Percentiles rank a stretch among this genome's conserved stretches.
phyloP scores from a whole-genome alignment of 2,329 filamentous ascomycete genomes.

The Pseudocercospora cruenta region DNA sequence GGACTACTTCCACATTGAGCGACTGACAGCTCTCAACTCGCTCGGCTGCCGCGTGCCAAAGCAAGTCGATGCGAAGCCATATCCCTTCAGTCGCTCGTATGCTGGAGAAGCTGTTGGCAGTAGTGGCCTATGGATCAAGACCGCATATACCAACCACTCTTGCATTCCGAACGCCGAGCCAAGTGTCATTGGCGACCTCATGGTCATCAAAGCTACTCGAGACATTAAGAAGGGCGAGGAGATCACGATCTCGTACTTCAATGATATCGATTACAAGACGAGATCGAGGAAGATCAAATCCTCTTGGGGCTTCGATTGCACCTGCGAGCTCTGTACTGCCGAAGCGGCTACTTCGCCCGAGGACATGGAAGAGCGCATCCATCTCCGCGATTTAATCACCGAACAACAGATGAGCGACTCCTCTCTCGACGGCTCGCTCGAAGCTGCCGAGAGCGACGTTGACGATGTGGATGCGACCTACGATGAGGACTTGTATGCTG shows the following conservation, averaged over 20 bases:
- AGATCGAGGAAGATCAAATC: constrained; percentile 29
- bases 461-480: neutral
- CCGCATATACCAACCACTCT: constrained; percentile 58
- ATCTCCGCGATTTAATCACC: neutral
- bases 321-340: constrained; percentile 45
- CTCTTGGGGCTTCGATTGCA: constrained; percentile 50
- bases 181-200: constrained; percentile 60
- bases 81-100: neutral
- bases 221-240: constrained; percentile 53
- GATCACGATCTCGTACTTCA: constrained; percentile 37
- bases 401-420: neutral
- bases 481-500: constrained; percentile 1
- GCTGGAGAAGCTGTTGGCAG: neutral
- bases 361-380: neutral
- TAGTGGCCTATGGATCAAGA: constrained; percentile 53
- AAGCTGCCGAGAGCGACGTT: neutral
- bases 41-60: neutral
- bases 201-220: constrained; percentile 52
- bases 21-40: neutral
- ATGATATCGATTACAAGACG: constrained; percentile 38
- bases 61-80: neutral
- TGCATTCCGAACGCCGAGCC: constrained; percentile 54
- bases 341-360: constrained; percentile 14
- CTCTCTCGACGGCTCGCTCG: neutral
- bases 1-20: neutral